Evolutionary conservation across 1,284 basidiomycete genomes (phyloP).

Genomic region (Tremellales sp.): DNA sequence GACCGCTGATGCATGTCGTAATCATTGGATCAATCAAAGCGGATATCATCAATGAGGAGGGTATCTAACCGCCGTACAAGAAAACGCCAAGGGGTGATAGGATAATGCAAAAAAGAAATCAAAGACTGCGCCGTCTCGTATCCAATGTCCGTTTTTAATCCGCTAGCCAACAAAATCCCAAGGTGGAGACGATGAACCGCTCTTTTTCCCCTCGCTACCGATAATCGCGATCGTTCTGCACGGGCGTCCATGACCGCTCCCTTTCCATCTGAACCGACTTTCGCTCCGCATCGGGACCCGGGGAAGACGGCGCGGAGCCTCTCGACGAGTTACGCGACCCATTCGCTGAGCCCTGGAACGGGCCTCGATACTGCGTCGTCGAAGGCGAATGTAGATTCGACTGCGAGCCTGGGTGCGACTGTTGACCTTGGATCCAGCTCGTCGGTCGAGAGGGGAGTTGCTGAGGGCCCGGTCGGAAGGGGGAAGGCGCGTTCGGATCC

Average conservation of each 20-base stretch:
- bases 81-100: no score
- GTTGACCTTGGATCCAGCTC: slow-evolving; percentile 23
- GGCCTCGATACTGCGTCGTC: slow-evolving; percentile 16
- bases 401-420: slow-evolving; percentile 10
- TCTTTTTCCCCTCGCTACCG: slow-evolving; percentile 3
- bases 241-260: slow-evolving; percentile 37
- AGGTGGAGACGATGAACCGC: no score
- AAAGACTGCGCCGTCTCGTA: no score
- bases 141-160: no score
- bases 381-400: slow-evolving; percentile 7
- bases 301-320: slow-evolving; percentile 40
- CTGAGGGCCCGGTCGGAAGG: not conserved
- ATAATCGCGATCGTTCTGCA: slow-evolving; percentile 12
- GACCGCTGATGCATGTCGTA: not conserved
- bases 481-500: not conserved
- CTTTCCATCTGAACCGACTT: slow-evolving; percentile 35
- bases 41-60: no score
- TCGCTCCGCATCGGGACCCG: slow-evolving; percentile 27
- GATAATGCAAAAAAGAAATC: no score
- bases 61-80: no score
- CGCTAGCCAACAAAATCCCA: no score
- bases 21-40: not conserved
- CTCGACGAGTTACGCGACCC: slow-evolving; percentile 48
- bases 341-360: slow-evolving; percentile 39
- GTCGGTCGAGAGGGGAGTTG: slow-evolving; percentile 21